phyloP scores from a whole-genome alignment of 2,329 filamentous ascomycete genomes.

The Dothideomycetidae sp. region DNA sequence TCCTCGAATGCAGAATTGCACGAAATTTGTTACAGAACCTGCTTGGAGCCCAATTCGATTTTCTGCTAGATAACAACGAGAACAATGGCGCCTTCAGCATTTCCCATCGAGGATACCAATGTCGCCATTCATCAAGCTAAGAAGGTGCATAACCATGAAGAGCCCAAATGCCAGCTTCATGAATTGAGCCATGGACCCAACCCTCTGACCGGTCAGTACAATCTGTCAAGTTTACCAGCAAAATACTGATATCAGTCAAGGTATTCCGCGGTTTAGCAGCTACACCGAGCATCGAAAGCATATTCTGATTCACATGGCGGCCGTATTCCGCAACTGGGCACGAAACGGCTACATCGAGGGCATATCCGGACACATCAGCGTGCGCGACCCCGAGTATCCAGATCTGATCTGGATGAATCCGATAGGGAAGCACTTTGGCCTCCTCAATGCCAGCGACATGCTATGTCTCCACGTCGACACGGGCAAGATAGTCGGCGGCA shows the following conservation, averaged over 20 bases:
- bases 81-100: background rate
- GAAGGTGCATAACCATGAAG: background rate
- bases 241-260: background rate
- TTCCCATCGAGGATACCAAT: background rate
- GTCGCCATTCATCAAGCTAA: background rate
- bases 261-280: background rate
- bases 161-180: background rate
- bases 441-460: slow-evolving; percentile 18
- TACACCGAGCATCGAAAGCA: background rate
- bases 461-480: slow-evolving; percentile 10
- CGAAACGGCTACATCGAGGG: slow-evolving; percentile 27
- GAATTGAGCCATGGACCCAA: background rate
- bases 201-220: background rate
- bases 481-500: background rate
- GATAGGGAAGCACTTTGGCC: background rate
- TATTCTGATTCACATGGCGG: slow-evolving; percentile 26
- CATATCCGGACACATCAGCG: slow-evolving; percentile 33
- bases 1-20: too few species aligned
- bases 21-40: too few species aligned
- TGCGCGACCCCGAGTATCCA: slow-evolving; percentile 26
- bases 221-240: too few species aligned
- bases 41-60: too few species aligned
- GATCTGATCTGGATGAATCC: slow-evolving; percentile 25
- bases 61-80: background rate
- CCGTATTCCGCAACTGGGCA: slow-evolving; percentile 29